Evolutionary conservation across 106 monocot genomes (phyloP), one percentile per base, ranked within the genome.

Genomic region (Dendrobium catenatum): DNA sequence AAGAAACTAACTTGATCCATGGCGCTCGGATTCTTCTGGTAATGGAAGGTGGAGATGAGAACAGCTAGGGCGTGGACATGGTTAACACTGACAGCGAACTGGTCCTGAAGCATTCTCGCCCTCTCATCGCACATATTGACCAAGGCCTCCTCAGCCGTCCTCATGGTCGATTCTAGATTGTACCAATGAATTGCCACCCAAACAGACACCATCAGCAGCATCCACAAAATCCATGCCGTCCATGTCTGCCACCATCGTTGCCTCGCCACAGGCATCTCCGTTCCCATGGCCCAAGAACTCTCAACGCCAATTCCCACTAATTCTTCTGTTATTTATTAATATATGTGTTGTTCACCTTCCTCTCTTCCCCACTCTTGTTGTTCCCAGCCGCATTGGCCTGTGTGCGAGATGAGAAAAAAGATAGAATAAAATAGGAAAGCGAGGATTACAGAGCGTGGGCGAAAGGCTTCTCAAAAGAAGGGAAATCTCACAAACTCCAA

Each of bases 11-110:
- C 96, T 90, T 96, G 96, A 89, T 96, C 89, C 42, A 96, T 87
- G 41, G 93, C 91, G 10, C 90, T 86, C 2, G 96, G 96, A 8
- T 81, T 24, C 81, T 94, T 96, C 78, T 89, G 87, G 86, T 88
- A 91, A 47, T 96, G 90, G 72, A 96, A 96, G 43, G 96, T 96
- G 55, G 96, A 91, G 42, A 96, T 83, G 37, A 96, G 87, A 64
- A 96, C 92, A 47, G 93, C 93, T 31, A 96, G 91, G 18, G 93
- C 96, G 74, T 96, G 93, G n/a, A 93, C 89, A 82, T 96, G 96
- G 67, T 94, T 93, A 73, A 96, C 93, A 56, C 89, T 91, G 26
- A 96, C 93, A 15, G 90, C 88, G 54, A 96, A 94, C 93, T 93
- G 96, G 76, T 96, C 96, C 85, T 96, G 93, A 33, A 96, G 82